Base-by-base conservation (phyloP, 176 grass and related monocot species). In the Ananas comosus region DNA sequence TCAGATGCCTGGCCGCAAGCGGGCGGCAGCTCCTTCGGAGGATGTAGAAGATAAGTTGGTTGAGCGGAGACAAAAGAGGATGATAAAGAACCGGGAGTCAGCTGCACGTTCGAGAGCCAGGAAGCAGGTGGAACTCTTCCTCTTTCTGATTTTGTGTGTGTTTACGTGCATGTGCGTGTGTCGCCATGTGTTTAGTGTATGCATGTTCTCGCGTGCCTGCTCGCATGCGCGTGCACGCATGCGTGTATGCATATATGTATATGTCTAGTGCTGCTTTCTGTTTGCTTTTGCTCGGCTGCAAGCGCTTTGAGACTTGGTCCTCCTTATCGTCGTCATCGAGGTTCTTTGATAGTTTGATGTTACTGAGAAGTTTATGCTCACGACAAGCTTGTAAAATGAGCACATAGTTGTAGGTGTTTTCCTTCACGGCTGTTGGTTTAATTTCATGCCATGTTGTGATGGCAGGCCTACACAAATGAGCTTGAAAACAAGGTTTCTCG, bases 1-100 rank as follows among this genome's bases (percentile, higher is more conserved):
- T 53, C 82, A 73, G 1, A 88, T 78, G 22, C 78, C 85, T 67
- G 80, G 75, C 72, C 73, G 85, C 61, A 96, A 89, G 73, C 83
- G 78, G 25, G 82, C 80, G 18, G 42, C 79, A 64, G 29, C 29
- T 18, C 25, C 79, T 66, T 71, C 81, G 48, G 82, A 80, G 23
- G 84, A 90, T 49, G 54, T 82, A 21, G 59, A 29, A 10, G 75
- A 97, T 70, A 97, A 90, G 75, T 76, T 83, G 64, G 65, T 85
- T 66, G 94, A 97, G 72, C 87, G 89, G 81, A 88, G 94, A 70
- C 94, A 97, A 54, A 97, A 97, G 81, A 92, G 94, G 87, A 97
- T 97, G 93, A 92, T 97, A 18, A 97, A 97, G 79, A 97, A 97
- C 57, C 88, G 93, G 64, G 94, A 97, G 67, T 97, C 94, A 11